These are phyloP conservation scores for Boletus insuetus DNA, from an alignment of 768 basidiomycete genomes.

Conservation along the genomic window DNA sequence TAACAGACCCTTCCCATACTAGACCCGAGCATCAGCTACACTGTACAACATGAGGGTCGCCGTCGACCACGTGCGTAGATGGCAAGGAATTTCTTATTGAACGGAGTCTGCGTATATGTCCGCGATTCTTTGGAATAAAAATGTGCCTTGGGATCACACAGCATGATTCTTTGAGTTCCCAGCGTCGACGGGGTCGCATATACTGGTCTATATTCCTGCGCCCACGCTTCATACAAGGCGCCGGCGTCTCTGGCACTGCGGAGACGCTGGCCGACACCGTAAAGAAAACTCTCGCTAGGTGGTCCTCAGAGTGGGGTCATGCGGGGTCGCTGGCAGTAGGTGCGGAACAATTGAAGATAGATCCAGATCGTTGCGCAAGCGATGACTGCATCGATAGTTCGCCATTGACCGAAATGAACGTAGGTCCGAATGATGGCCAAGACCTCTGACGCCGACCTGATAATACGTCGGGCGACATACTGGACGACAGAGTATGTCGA, in stretches of 20 bases:
- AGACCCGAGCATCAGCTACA: background rate
- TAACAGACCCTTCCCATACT: constrained; percentile 30
- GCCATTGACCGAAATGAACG: background rate
- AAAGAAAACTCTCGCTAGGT: constrained; percentile 16
- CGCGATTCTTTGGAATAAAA: constrained; percentile 12
- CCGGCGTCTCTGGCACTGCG: background rate
- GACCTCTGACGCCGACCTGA: background rate
- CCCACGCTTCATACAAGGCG: constrained; percentile 22
- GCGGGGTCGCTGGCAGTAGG: background rate
- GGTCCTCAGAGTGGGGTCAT: constrained; percentile 21
- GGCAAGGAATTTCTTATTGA: constrained; percentile 34
- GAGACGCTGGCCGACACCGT: constrained; percentile 12
- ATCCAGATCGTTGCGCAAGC: constrained; percentile 1
- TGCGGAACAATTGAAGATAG: constrained; percentile 1
- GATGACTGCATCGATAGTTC: background rate
- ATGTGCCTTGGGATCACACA: constrained; percentile 41
- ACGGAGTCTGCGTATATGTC: constrained; percentile 41
- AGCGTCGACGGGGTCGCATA: constrained; percentile 17
- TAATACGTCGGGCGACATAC: background rate
- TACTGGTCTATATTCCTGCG: constrained; percentile 15
- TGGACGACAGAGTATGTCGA: too few species aligned
- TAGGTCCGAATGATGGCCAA: background rate
- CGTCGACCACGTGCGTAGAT: background rate
- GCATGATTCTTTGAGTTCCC: constrained; percentile 9
- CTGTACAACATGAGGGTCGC: background rate